These are phyloP conservation scores for Gremmenia infestans DNA, from an alignment of 2,329 filamentous ascomycete species.

Conservation along the genomic window DNA sequence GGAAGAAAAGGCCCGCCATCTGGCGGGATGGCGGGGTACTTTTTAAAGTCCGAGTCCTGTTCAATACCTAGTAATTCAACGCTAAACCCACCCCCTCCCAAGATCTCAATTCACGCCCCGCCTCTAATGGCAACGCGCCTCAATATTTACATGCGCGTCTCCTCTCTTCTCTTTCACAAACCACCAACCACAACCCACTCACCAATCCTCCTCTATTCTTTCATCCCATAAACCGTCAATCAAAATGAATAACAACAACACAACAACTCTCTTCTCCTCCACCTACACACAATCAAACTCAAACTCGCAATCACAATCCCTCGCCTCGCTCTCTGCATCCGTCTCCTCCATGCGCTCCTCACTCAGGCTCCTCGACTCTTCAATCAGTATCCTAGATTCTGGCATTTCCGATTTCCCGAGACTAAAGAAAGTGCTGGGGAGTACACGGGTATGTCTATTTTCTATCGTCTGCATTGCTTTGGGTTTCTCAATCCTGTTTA, in stretches of 20 bases:
- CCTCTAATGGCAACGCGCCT: too few species aligned
- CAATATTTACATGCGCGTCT: too few species aligned
- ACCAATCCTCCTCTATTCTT: too few species aligned
- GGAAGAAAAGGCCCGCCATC: too few species aligned
- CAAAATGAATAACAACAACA: conserved; percentile 4
- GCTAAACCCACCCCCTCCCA: too few species aligned
- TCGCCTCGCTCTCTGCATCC: conserved; percentile 32
- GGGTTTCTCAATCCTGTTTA: too few species aligned
- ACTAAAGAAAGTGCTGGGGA: conserved; percentile 32
- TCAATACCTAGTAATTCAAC: too few species aligned
- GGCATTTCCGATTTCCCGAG: conserved; percentile 33
- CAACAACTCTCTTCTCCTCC: conserved; percentile 17
- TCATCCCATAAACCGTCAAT: background rate
- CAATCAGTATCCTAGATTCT: conserved; percentile 25
- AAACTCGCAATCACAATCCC: conserved; percentile 3
- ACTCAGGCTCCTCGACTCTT: conserved; percentile 34
- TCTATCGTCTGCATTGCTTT: background rate
- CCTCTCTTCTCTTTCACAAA: too few species aligned
- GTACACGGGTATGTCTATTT: conserved; percentile 29
- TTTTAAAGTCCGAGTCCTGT: too few species aligned
- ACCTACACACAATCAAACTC: conserved; percentile 19
- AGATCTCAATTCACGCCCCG: too few species aligned
- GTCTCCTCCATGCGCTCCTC: conserved; percentile 35
- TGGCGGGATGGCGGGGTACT: too few species aligned
- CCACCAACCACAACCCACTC: too few species aligned